Conservation (phyloP, 1,284 basidiomycete genomes). For the Pseudozyma tsukubaensis region DNA sequence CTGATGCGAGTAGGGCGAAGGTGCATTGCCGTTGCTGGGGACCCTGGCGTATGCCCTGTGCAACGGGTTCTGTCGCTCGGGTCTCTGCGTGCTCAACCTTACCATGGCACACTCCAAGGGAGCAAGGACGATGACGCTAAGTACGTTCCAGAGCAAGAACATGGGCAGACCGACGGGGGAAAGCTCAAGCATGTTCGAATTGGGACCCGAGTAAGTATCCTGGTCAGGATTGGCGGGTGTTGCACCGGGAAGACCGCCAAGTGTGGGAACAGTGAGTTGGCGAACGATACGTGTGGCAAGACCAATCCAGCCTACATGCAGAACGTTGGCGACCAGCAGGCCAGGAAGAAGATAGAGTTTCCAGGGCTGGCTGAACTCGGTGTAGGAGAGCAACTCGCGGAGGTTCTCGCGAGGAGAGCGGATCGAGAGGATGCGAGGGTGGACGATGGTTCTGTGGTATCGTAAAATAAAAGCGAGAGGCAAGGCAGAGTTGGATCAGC, state of each 20-base stretch:
- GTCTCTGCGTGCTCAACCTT: constrained; percentile 60
- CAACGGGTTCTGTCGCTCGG: constrained; percentile 62
- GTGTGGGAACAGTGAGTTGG: constrained; percentile 55
- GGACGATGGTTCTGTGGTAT: constrained; percentile 60
- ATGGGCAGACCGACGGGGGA: constrained; percentile 52
- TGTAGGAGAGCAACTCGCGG: constrained; percentile 56
- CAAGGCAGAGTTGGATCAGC: neutral
- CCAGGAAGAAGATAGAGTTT: constrained; percentile 60
- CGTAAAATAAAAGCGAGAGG: neutral
- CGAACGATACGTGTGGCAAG: constrained; percentile 54
- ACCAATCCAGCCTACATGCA: constrained; percentile 60
- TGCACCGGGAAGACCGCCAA: constrained; percentile 49
- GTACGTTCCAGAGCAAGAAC: constrained; percentile 57
- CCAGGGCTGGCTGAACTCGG: constrained; percentile 64
- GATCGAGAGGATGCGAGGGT: constrained; percentile 56
- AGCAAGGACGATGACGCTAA: constrained; percentile 53
- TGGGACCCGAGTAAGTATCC: constrained; percentile 57
- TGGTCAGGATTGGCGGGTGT: constrained; percentile 45
- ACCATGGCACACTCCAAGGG: constrained; percentile 66
- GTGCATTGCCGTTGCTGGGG: constrained; percentile 17
- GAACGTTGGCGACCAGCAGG: constrained; percentile 53
- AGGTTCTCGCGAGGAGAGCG: constrained; percentile 44
- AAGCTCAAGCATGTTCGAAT: constrained; percentile 48
- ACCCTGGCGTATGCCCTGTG: constrained; percentile 61
- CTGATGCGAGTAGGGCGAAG: constrained; percentile 61